Evolutionary conservation across 163 green algal species (phyloP).

Genomic region (Scenedesmus sp.): DNA sequence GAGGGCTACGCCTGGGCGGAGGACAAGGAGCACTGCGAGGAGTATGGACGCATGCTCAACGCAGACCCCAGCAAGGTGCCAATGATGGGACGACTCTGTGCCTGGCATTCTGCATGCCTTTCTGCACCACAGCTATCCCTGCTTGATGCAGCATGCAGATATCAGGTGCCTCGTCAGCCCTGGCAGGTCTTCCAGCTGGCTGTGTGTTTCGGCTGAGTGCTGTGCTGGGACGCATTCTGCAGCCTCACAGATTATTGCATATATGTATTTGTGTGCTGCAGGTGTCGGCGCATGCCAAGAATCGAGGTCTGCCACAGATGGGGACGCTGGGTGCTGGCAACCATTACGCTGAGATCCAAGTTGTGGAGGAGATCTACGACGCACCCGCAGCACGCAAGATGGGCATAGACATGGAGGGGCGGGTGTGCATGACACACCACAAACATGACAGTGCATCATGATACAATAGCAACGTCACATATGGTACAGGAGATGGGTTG

Average conservation of each 20-base stretch:
- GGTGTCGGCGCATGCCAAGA: constrained; percentile 88
- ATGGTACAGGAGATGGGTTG: too few relatives aligned
- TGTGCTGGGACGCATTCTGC: too few relatives aligned
- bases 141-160: neutral
- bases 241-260: too few relatives aligned
- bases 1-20: constrained; percentile 93
- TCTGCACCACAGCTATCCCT: neutral
- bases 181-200: too few relatives aligned
- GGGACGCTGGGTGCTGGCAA: constrained; percentile 95
- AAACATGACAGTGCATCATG: neutral
- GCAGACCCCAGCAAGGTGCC: constrained; percentile 78
- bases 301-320: constrained; percentile 93
- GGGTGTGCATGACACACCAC: constrained; percentile 52
- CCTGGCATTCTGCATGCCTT: neutral
- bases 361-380: constrained; percentile 94
- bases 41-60: constrained; percentile 92
- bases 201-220: too few relatives aligned
- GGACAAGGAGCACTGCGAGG: constrained; percentile 96
- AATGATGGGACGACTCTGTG: neutral
- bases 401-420: constrained; percentile 86
- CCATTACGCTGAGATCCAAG: constrained; percentile 94
- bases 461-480: too few relatives aligned
- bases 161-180: too few relatives aligned
- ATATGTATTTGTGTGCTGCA: constrained; percentile 4
- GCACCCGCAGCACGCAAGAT: constrained; percentile 84